Evolutionary conservation across 164 flowering plant genomes (phyloP).

Genomic region (Vitis rupestris): DNA sequence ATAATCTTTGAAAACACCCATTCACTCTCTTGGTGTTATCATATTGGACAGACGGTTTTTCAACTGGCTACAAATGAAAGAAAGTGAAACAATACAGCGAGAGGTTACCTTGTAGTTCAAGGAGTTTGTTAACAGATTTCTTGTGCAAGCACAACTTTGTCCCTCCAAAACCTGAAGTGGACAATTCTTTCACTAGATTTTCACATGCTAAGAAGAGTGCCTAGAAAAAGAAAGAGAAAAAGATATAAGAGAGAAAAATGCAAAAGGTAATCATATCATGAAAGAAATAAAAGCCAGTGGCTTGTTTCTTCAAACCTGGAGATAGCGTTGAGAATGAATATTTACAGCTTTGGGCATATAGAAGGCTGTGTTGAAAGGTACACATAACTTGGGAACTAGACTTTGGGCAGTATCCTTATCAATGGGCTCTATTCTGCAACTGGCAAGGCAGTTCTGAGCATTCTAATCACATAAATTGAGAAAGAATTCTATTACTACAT

Average conservation of each 20-base stretch:
- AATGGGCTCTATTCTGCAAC: constrained; percentile 70
- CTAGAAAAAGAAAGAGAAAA: constrained; percentile 33
- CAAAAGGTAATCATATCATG: background rate
- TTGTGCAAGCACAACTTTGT: constrained; percentile 53
- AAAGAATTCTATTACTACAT: constrained; percentile 1
- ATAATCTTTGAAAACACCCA: no score
- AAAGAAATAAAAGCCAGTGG: background rate
- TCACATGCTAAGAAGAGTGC: constrained; percentile 83
- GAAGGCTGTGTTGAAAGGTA: constrained; percentile 72
- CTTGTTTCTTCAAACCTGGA: constrained; percentile 48
- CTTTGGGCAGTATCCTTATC: constrained; percentile 48
- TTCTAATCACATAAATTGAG: constrained; percentile 52
- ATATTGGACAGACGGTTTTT: no score
- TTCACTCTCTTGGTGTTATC: no score
- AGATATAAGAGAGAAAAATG: constrained; percentile 1
- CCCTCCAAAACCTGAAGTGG: constrained; percentile 28
- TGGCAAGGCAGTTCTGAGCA: constrained; percentile 66
- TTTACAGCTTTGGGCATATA: constrained; percentile 93
- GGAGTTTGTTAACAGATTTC: constrained; percentile 47
- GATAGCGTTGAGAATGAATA: constrained; percentile 74
- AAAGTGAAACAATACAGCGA: background rate
- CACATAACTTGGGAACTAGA: constrained; percentile 58
- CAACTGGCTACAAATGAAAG: no score
- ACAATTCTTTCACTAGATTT: constrained; percentile 37
- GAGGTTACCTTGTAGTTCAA: constrained; percentile 58